Evolutionary conservation across 2,329 filamentous ascomycete species (phyloP).

Genomic region (Metarhizium sp.): DNA sequence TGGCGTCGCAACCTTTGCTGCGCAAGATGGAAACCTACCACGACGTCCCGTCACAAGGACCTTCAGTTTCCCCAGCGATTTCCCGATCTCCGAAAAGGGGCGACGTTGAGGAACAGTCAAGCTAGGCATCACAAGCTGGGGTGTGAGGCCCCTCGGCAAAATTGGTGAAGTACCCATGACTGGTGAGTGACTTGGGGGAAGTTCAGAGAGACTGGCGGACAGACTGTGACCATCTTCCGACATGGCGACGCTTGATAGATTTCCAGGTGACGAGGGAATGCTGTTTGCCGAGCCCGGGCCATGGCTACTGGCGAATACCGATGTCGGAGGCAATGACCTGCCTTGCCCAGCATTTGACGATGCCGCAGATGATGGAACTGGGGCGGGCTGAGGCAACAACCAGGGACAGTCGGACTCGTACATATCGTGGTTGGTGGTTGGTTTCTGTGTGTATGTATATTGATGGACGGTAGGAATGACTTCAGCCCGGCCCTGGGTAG

Average conservation of each 20-base stretch:
- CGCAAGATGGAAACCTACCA: constrained; percentile 33
- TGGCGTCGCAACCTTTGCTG: not conserved
- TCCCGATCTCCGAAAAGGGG: constrained; percentile 83
- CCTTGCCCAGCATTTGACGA: constrained; percentile 10
- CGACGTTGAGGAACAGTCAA: constrained; percentile 81
- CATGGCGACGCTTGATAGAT: constrained; percentile 37
- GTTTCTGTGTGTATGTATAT: constrained; percentile 13
- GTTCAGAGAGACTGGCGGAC: constrained; percentile 11
- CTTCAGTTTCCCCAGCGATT: constrained; percentile 76
- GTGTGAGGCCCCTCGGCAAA: constrained; percentile 25
- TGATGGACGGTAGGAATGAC: constrained; percentile 1
- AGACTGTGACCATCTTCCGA: constrained; percentile 21
- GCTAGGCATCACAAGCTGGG: constrained; percentile 96
- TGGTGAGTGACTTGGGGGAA: constrained; percentile 11
- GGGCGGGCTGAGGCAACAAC: not conserved
- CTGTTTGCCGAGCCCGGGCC: constrained; percentile 29
- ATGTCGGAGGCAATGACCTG: constrained; percentile 17
- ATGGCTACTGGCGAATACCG: constrained; percentile 16
- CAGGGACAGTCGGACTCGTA: not conserved
- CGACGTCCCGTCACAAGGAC: constrained; percentile 75
- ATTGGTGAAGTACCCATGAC: constrained; percentile 10
- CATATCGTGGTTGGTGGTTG: constrained; percentile 6
- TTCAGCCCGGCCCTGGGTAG: constrained; percentile 1
- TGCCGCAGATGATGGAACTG: not conserved
- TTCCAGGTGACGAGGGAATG: constrained; percentile 40